Base-by-base conservation (phyloP, 495 filamentous ascomycete species). In the Tetracladium marchalianum region DNA sequence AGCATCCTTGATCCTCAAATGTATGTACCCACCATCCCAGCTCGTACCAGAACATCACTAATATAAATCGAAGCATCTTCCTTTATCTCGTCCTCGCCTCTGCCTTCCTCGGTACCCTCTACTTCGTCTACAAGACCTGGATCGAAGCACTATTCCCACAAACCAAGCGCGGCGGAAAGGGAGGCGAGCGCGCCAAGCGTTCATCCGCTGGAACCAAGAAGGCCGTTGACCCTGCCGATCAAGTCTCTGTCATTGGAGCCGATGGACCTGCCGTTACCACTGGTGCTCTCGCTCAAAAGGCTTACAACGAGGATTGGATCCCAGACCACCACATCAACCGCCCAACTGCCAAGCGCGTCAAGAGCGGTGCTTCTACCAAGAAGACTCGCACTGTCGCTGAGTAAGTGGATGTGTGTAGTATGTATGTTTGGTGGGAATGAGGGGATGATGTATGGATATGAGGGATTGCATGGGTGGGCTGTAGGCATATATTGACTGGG, bases 51-150 rank as follows among this genome's bases (percentile, higher is more conserved):
- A 27, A 3, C 22, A 27, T 7, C 52, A 48, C 56, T 72, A 52
- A 72, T 37, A 27, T n/a, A 11, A 6, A 15, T 33, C 33, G 7
- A 50, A 94, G 90, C 56, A 84, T 95, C 67, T 98, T 98, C 80
- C 82, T 98, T 48, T 98, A 97, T 72, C 79, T 95, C 64, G 78
- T 97, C 73, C 87, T 98, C 53, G 65, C 78, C 45, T 78, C 75
- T 46, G 76, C 70, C 58, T 90, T 94, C 62, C 77, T 62, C 53
- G 88, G 82, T 46, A 85, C 83, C 35, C 71, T 80, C 64, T 95
- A 92, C 78, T 96, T 94, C 64, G 89, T 95, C 68, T 98, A 98
- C 75, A 92, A 80, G 64, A 95, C 90, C 60, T 97, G 90, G 87
- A 78, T 98, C 66, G 84, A 88, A 41, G 80, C 87, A n/a, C 81